Evolutionary conservation across 2,329 filamentous ascomycete species (phyloP).

Genomic region (Penicillium sp.): DNA sequence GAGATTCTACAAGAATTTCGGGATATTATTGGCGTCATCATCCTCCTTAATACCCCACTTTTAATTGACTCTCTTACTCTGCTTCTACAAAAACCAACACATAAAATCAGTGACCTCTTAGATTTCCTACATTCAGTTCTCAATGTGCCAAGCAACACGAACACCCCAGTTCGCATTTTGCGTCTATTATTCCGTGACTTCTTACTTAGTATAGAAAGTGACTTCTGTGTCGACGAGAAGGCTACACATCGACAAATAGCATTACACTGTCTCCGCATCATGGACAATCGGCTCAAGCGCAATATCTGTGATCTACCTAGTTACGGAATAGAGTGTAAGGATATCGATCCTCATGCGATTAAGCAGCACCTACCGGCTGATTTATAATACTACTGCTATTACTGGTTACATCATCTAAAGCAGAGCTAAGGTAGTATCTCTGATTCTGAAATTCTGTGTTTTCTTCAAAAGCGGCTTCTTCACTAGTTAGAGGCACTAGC

Average conservation of each 20-base stretch:
- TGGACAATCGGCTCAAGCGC: slow-evolving; percentile 2
- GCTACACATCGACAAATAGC: slow-evolving; percentile 9
- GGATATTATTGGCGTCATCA: slow-evolving; percentile 22
- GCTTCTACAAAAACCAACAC: slow-evolving; percentile 10
- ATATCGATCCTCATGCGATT: slow-evolving; percentile 3
- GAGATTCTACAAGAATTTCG: slow-evolving; percentile 14
- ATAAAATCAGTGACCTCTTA: slow-evolving; percentile 13
- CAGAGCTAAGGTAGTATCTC: background rate
- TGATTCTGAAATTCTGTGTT: background rate
- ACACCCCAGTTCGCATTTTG: slow-evolving; percentile 8
- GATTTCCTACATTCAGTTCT: slow-evolving; percentile 15
- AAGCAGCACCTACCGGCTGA: slow-evolving; percentile 4
- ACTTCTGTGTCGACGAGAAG: slow-evolving; percentile 1
- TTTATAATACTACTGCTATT: slow-evolving; percentile 10
- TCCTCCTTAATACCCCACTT: slow-evolving; percentile 21
- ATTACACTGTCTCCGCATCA: slow-evolving; percentile 1
- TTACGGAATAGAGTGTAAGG: background rate
- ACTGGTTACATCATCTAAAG: slow-evolving; percentile 13
- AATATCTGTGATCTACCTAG: slow-evolving; percentile 11
- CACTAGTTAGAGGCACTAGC: slow-evolving; percentile 10
- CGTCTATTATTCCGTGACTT: slow-evolving; percentile 7
- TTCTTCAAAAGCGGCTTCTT: slow-evolving; percentile 7
- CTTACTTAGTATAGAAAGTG: slow-evolving; percentile 1
- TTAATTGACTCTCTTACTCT: slow-evolving; percentile 14
- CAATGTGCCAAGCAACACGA: slow-evolving; percentile 10